Evolutionary conservation across 2,329 filamentous ascomycete genomes (phyloP).

Genomic region (Trichophyton benhamiae): DNA sequence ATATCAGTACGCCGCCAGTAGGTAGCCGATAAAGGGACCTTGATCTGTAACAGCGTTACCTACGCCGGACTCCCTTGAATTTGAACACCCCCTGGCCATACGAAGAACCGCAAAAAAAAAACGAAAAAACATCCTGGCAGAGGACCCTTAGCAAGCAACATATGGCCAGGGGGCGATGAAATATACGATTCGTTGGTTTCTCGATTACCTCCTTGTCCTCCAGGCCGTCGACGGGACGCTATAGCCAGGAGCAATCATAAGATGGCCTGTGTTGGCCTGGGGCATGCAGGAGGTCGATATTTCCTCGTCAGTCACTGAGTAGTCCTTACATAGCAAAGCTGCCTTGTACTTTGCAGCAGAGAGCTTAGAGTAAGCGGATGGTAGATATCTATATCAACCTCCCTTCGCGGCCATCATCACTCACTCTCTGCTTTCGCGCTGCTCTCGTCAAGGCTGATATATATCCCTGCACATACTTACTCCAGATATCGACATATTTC

Average conservation of each 20-base stretch:
- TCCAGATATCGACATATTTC: neutral
- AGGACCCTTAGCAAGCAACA: neutral
- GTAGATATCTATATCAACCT: neutral
- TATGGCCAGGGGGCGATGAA: neutral
- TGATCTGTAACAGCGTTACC: neutral
- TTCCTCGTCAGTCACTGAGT: neutral
- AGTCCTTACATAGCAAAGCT: neutral
- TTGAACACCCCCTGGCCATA: neutral
- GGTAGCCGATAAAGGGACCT: neutral
- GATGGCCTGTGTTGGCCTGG: neutral
- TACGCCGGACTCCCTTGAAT: neutral
- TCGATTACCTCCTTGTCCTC: neutral
- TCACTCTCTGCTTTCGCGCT: neutral
- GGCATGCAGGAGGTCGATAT: neutral
- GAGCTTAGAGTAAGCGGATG: too few relatives aligned
- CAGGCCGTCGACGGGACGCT: neutral
- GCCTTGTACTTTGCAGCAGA: neutral
- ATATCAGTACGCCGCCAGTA: neutral
- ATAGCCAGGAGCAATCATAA: neutral
- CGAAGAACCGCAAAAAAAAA: neutral
- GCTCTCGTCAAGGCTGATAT: neutral
- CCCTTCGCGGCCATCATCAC: neutral
- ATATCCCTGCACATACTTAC: neutral
- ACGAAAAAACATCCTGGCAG: neutral
- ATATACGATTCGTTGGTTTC: neutral